These are phyloP conservation scores for Guadua angustifolia DNA, from an alignment of 176 grass and related monocot genomes.

Conservation along the genomic window DNA sequence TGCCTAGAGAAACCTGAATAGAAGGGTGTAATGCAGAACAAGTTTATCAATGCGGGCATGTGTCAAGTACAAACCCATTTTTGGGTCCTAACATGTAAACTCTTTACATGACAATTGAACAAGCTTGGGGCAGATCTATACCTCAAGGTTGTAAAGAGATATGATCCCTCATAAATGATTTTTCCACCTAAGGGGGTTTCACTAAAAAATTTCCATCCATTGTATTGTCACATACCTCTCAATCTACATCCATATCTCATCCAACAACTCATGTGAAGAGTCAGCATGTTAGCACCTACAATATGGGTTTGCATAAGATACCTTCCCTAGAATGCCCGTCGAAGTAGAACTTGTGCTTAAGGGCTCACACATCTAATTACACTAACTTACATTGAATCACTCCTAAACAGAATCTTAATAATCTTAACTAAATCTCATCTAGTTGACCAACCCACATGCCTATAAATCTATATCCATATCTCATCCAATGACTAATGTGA, in stretches of 20 bases:
- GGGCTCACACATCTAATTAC: neutral
- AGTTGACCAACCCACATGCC: too few relatives aligned
- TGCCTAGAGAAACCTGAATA: slow-evolving; percentile 5
- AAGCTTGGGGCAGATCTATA: neutral
- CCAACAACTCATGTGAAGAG: neutral
- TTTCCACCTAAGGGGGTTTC: neutral
- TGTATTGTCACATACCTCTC: neutral
- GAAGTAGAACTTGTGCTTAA: neutral
- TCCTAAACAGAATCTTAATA: neutral
- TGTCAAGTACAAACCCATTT: slow-evolving; percentile 5
- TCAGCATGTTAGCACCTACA: neutral
- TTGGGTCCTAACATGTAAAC: slow-evolving; percentile 11
- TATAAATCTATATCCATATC: neutral
- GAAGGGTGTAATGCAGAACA: neutral
- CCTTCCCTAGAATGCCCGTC: neutral
- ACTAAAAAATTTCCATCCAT: neutral
- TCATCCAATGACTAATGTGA: neutral
- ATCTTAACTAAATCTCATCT: too few relatives aligned
- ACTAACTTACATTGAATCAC: neutral
- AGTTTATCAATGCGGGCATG: neutral
- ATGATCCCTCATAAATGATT: neutral
- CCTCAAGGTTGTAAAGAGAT: neutral
- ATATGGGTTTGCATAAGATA: neutral
- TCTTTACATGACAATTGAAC: neutral
- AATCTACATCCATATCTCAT: neutral